Evolutionary conservation across 371 early-diverging fungal genomes (phyloP).

Genomic region (Apophysomyces variabilis): DNA sequence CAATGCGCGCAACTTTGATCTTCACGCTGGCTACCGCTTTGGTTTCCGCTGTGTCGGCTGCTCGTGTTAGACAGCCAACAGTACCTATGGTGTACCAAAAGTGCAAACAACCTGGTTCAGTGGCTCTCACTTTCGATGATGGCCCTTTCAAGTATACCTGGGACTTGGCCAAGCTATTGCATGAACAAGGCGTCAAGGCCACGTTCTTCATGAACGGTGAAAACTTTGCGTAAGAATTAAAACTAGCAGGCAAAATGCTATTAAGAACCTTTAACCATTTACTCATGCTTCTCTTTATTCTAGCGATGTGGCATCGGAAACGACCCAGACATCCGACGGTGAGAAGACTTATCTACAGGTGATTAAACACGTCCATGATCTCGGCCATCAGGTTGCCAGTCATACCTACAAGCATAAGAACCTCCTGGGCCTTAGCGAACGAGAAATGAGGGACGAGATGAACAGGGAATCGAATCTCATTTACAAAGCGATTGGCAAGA

Average conservation of each 20-base stretch:
- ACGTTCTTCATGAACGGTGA: slow-evolving; percentile 67
- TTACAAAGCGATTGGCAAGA: slow-evolving; percentile 29
- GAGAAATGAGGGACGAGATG: slow-evolving; percentile 30
- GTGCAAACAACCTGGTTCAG: slow-evolving; percentile 48
- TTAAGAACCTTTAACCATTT: no score
- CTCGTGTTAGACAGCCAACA: background rate
- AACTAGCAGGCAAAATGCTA: background rate
- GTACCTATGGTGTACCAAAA: background rate
- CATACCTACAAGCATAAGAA: slow-evolving; percentile 62
- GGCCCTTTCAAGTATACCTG: slow-evolving; percentile 52
- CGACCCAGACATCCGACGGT: slow-evolving; percentile 20
- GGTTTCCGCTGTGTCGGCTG: background rate
- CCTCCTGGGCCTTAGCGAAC: slow-evolving; percentile 21
- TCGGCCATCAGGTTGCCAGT: slow-evolving; percentile 60
- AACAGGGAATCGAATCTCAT: slow-evolving; percentile 30
- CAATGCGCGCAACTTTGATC: slow-evolving; percentile 2
- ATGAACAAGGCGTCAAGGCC: slow-evolving; percentile 43
- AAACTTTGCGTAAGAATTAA: slow-evolving; percentile 39
- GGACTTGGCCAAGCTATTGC: slow-evolving; percentile 41
- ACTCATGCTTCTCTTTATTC: background rate
- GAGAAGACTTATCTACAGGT: slow-evolving; percentile 33
- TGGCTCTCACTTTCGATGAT: slow-evolving; percentile 66
- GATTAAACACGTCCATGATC: slow-evolving; percentile 41
- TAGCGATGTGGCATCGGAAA: slow-evolving; percentile 28
- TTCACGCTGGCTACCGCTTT: background rate